phyloP scores from a whole-genome alignment of 2,329 filamentous ascomycete genomes.

The Coniosporium uncinatum region DNA sequence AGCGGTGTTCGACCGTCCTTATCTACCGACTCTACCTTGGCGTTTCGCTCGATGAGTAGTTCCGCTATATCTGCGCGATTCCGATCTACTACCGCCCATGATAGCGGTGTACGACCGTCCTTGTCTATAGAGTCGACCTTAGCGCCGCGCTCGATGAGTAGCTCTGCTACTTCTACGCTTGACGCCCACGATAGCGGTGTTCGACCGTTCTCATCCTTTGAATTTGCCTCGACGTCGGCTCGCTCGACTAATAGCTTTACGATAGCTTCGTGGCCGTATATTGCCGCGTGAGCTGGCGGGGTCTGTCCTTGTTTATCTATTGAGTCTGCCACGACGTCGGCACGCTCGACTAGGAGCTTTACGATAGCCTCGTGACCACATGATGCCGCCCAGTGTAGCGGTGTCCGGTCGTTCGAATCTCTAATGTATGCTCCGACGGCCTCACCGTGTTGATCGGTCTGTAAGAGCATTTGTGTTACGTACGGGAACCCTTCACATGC shows the following conservation, averaged over 20 bases:
- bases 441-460: too few species aligned
- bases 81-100: constrained; percentile 2
- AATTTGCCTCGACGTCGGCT: constrained; percentile 1
- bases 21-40: constrained; percentile 3
- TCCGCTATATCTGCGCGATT: neutral
- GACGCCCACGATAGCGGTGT: constrained; percentile 1
- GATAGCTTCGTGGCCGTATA: constrained; percentile 1
- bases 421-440: too few species aligned
- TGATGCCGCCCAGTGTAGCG: neutral
- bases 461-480: too few species aligned
- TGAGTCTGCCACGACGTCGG: neutral
- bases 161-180: neutral
- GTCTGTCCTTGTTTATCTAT: neutral
- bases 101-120: constrained; percentile 8
- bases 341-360: neutral
- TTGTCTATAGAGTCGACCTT: neutral
- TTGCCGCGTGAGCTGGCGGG: neutral
- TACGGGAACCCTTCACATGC: too few species aligned
- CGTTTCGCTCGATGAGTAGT: neutral
- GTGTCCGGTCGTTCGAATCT: too few species aligned
- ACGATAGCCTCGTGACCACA: neutral
- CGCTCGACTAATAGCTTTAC: constrained; percentile 2
- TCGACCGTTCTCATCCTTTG: neutral
- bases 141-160: constrained; percentile 1
- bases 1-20: constrained; percentile 7